Evolutionary conservation across 23 red algal genomes (phyloP).

Genomic region (Chondrus crispus): DNA sequence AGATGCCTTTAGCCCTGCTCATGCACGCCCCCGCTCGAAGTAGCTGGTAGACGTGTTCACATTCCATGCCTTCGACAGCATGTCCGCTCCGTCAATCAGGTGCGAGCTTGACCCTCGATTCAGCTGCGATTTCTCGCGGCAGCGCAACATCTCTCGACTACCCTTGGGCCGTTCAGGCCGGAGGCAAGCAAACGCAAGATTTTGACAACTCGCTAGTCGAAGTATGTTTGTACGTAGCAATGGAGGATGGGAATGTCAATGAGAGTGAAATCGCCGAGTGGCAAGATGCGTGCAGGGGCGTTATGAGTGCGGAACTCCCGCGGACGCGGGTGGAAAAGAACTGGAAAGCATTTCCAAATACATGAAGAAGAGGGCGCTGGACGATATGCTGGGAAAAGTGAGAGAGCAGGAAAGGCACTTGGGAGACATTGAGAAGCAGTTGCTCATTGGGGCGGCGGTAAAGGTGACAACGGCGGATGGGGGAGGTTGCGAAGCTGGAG

Average conservation of each 20-base stretch:
- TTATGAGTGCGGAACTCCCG: background rate
- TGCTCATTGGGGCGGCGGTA: conserved; percentile 11
- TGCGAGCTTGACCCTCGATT: conserved; percentile 50
- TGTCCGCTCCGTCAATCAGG: conserved; percentile 46
- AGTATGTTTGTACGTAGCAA: background rate
- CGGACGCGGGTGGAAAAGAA: background rate
- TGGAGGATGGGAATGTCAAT: background rate
- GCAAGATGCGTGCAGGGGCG: background rate
- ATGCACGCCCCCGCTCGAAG: no score
- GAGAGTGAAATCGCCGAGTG: background rate
- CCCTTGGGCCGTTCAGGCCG: conserved; percentile 49
- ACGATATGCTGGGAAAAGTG: background rate
- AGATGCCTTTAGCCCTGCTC: no score
- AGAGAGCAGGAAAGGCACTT: background rate
- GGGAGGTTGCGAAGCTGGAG: background rate
- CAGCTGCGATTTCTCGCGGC: conserved; percentile 30
- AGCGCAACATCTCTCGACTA: conserved; percentile 19
- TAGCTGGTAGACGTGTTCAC: conserved; percentile 31
- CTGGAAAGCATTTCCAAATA: background rate
- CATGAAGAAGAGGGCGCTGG: background rate
- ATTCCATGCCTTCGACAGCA: conserved; percentile 49
- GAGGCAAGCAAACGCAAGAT: background rate
- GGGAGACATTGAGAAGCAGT: background rate
- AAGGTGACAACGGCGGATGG: background rate
- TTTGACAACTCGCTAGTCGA: conserved; percentile 32